A percentile compares a stretch with the other conserved stretches of the same genome.
phyloP scores from a whole-genome alignment of 768 basidiomycete genomes.

The Suillus subaureus region DNA sequence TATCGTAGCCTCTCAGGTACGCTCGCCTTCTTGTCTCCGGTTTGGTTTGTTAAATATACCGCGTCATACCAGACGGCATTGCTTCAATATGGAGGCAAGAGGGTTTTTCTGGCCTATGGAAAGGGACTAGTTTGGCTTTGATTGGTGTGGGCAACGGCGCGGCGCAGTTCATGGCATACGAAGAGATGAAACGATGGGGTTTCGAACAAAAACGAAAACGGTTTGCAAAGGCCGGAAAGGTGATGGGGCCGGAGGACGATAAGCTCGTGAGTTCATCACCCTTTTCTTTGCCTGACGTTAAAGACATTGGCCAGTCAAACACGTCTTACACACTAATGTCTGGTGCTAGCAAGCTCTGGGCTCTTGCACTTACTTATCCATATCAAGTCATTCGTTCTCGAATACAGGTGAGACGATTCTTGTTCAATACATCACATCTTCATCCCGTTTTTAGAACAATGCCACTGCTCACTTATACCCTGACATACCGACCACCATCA shows the following conservation, averaged over 20 bases:
- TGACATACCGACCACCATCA: conserved; percentile 79
- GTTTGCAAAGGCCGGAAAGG: conserved; percentile 59
- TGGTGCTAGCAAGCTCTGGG: conserved; percentile 84
- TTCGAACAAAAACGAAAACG: conserved; percentile 75
- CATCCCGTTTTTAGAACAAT: conserved; percentile 52
- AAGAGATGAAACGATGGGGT: conserved; percentile 91
- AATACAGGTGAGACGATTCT: conserved; percentile 66
- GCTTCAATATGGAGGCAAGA: conserved; percentile 70
- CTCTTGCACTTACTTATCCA: conserved; percentile 87
- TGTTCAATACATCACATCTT: conserved; percentile 7
- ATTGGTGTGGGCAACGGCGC: conserved; percentile 95
- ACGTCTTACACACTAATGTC: conserved; percentile 91
- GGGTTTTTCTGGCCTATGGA: conserved; percentile 79
- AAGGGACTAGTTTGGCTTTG: conserved; percentile 85
- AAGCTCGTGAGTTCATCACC: conserved; percentile 68
- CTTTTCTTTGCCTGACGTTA: conserved; percentile 1
- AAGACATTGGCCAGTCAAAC: conserved; percentile 65
- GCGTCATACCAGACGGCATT: conserved; percentile 59
- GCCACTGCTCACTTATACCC: conserved; percentile 71
- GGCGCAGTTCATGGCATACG: conserved; percentile 94
- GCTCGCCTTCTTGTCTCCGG: conserved; percentile 10
- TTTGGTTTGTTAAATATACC: neutral
- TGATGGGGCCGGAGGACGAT: conserved; percentile 74
- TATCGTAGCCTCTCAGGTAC: conserved; percentile 82
- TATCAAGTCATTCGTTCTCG: conserved; percentile 96